phyloP scores from a whole-genome alignment of 2,329 filamentous ascomycete genomes.

The Chrysoporthe austroafricana region DNA sequence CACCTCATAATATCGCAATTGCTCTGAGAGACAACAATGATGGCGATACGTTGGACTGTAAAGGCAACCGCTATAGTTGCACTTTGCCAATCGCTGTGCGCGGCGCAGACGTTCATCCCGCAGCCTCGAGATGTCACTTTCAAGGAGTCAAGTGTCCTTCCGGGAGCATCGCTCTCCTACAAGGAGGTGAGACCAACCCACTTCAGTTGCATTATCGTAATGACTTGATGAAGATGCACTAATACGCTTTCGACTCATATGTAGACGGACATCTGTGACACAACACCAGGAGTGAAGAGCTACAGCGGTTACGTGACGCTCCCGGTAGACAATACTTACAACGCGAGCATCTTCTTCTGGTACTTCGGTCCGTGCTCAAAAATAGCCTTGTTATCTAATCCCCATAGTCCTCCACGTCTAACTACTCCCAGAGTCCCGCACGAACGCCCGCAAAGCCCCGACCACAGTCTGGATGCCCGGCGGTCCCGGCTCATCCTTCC shows the following conservation, averaged over 20 bases:
- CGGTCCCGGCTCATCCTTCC: conserved; percentile 61
- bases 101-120: conserved; percentile 20
- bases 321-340: conserved; percentile 48
- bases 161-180: conserved; percentile 22
- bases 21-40: not conserved
- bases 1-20: too few species aligned
- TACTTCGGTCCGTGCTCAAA: conserved; percentile 40
- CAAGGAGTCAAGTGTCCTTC: conserved; percentile 11
- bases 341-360: conserved; percentile 67
- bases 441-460: conserved; percentile 56
- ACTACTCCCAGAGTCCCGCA: conserved; percentile 44
- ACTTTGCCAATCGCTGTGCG: not conserved
- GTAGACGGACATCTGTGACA: conserved; percentile 54
- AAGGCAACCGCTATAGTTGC: not conserved
- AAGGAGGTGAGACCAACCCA: conserved; percentile 10
- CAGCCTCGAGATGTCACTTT: conserved; percentile 4
- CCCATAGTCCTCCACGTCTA: not conserved
- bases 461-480: conserved; percentile 66
- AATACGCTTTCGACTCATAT: not conserved
- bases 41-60: not conserved
- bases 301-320: conserved; percentile 62
- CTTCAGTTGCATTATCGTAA: not conserved
- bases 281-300: conserved; percentile 56
- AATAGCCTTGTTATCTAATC: not conserved
- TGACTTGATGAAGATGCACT: not conserved